Evolutionary conservation across 306 rosid genomes (phyloP).

Genomic region (Sophora flavescens): DNA sequence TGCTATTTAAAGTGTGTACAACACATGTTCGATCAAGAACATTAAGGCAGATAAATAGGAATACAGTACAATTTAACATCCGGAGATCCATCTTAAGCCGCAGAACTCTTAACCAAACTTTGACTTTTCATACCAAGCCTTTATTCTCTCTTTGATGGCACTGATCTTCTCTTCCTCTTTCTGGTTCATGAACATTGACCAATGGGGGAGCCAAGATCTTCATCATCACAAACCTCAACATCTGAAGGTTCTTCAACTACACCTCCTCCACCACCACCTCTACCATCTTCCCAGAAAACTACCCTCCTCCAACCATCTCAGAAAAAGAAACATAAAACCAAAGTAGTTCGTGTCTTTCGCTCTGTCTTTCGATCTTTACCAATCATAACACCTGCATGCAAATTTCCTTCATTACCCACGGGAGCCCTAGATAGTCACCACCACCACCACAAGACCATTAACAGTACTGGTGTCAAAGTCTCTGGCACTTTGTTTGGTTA

Average conservation of each 20-base stretch:
- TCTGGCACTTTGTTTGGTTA: constrained; percentile 76
- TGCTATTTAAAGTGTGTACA: constrained; percentile 28
- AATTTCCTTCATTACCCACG: constrained; percentile 54
- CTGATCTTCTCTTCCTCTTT: constrained; percentile 35
- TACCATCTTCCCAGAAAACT: constrained; percentile 25
- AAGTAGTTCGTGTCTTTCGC: constrained; percentile 61
- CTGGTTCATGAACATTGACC: constrained; percentile 45
- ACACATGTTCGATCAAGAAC: background rate
- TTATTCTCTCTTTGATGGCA: constrained; percentile 33
- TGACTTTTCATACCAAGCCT: constrained; percentile 28
- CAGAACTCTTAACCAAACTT: constrained; percentile 30
- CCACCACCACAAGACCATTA: constrained; percentile 10
- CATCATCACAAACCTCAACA: background rate
- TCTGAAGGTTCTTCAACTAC: constrained; percentile 1
- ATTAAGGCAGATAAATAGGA: constrained; percentile 42
- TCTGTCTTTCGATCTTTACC: constrained; percentile 82
- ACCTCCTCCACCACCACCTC: constrained; percentile 46
- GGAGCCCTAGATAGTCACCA: constrained; percentile 34
- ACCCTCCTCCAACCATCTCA: constrained; percentile 72
- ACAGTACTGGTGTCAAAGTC: constrained; percentile 38
- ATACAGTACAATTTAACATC: background rate
- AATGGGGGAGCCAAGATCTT: constrained; percentile 71
- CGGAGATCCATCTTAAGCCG: constrained; percentile 40
- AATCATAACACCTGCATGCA: constrained; percentile 71
- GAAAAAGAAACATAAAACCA: constrained; percentile 54